Percentiles rank a stretch among this genome's conserved stretches.
Evolutionary conservation across 345 rosid species (phyloP).

Genomic region (Eucalyptus regnans): DNA sequence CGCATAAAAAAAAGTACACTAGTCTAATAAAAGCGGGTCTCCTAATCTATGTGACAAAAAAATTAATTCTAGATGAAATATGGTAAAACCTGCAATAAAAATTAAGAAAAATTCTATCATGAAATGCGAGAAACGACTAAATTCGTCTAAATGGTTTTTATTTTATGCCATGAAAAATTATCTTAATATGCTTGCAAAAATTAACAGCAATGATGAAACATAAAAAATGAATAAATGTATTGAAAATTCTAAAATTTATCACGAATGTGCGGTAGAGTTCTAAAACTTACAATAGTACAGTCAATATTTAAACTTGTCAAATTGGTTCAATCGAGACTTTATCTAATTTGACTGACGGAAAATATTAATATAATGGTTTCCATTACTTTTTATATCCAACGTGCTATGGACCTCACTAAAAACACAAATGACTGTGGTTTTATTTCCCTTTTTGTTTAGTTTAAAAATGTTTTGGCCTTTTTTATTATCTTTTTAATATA

Average conservation of each 20-base stretch:
- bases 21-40: not conserved
- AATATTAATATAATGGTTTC: too few species aligned
- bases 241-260: too few species aligned
- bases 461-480: not conserved
- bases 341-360: too few species aligned
- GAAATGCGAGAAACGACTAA: not conserved
- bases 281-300: too few species aligned
- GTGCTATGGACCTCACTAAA: not conserved
- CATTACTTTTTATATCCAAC: not conserved
- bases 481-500: not conserved
- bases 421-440: not conserved
- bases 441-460: not conserved
- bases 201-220: not conserved
- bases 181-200: not conserved
- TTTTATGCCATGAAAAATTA: not conserved
- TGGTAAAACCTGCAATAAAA: not conserved
- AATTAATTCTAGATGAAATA: not conserved
- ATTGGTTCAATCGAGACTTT: too few species aligned
- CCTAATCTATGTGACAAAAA: not conserved
- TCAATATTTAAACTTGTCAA: not conserved
- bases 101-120: not conserved
- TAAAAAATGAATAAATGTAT: too few species aligned
- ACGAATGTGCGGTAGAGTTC: rapidly evolving
- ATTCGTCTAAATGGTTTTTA: not conserved
- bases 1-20: not conserved